Evolutionary conservation across 805 yeast species (phyloP).

Genomic region (Candida insectorum): DNA sequence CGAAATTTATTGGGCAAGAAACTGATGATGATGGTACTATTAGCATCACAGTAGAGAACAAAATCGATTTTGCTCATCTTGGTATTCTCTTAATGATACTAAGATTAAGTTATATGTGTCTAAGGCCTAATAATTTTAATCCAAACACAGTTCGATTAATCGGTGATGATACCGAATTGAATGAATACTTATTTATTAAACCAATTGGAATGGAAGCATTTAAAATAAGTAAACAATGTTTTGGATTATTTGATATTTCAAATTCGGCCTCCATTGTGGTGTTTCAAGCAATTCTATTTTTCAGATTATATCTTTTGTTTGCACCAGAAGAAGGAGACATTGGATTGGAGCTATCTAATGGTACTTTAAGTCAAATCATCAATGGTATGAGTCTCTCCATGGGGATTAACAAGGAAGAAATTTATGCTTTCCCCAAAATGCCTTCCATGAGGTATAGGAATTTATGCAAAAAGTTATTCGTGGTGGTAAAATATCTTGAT

Average conservation of each 20-base stretch:
- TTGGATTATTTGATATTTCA: slow-evolving; percentile 28
- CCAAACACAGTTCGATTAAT: not conserved
- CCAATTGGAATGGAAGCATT: slow-evolving; percentile 27
- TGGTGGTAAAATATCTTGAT: not conserved
- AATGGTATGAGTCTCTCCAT: slow-evolving; percentile 15
- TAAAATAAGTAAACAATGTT: slow-evolving; percentile 30
- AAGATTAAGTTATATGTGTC: slow-evolving; percentile 30
- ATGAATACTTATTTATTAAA: slow-evolving; percentile 20
- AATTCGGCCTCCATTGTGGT: slow-evolving; percentile 45
- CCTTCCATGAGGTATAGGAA: slow-evolving; percentile 2
- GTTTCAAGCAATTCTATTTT: slow-evolving; percentile 50
- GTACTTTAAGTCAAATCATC: slow-evolving; percentile 48
- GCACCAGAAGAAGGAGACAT: slow-evolving; percentile 58
- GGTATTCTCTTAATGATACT: slow-evolving; percentile 32
- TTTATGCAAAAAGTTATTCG: slow-evolving; percentile 3
- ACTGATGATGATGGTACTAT: slow-evolving; percentile 1
- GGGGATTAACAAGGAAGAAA: slow-evolving; percentile 1
- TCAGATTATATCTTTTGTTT: slow-evolving; percentile 47
- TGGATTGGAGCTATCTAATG: slow-evolving; percentile 54
- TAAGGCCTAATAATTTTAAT: slow-evolving; percentile 25
- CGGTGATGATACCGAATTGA: not conserved
- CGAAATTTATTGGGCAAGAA: slow-evolving; percentile 44
- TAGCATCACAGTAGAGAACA: slow-evolving; percentile 24
- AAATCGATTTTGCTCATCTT: slow-evolving; percentile 31
- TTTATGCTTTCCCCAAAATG: not conserved